These are phyloP conservation scores for Nakazawaea ernobii DNA, from an alignment of 805 yeast genomes.

Conservation along the genomic window DNA sequence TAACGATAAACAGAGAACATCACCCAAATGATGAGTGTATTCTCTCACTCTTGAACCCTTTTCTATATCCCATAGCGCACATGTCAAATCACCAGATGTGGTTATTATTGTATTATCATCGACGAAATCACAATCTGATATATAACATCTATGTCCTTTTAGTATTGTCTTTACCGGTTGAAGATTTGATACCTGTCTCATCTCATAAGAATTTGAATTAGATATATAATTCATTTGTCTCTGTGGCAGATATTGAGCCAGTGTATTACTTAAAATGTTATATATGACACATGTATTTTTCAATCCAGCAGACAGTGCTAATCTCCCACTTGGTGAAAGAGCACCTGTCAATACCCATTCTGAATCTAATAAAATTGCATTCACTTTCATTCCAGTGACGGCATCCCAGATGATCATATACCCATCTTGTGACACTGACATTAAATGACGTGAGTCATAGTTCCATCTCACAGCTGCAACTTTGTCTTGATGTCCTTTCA, in stretches of 20 bases:
- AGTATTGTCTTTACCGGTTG: constrained; percentile 29
- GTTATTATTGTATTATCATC: constrained; percentile 53
- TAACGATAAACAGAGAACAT: constrained; percentile 47
- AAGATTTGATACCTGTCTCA: not conserved
- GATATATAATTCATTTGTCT: not conserved
- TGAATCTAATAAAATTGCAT: constrained; percentile 66
- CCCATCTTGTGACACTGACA: constrained; percentile 85
- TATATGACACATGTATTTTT: constrained; percentile 76
- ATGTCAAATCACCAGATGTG: constrained; percentile 78
- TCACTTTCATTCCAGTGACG: constrained; percentile 59
- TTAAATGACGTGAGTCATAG: constrained; percentile 47
- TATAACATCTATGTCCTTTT: constrained; percentile 80
- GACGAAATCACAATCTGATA: constrained; percentile 69
- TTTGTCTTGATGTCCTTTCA: constrained; percentile 69
- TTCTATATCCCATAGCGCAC: constrained; percentile 73
- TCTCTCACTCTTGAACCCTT: constrained; percentile 48
- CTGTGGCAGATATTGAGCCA: constrained; percentile 2
- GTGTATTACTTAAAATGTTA: constrained; percentile 24
- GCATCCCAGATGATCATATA: constrained; percentile 82
- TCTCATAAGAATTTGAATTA: constrained; percentile 3
- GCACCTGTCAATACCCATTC: constrained; percentile 79
- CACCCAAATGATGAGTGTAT: constrained; percentile 66
- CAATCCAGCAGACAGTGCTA: constrained; percentile 78
- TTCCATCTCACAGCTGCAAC: constrained; percentile 68
- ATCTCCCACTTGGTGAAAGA: constrained; percentile 55